phyloP scores from a whole-genome alignment of 140 eudicot genomes.

The Bidens hawaiensis region DNA sequence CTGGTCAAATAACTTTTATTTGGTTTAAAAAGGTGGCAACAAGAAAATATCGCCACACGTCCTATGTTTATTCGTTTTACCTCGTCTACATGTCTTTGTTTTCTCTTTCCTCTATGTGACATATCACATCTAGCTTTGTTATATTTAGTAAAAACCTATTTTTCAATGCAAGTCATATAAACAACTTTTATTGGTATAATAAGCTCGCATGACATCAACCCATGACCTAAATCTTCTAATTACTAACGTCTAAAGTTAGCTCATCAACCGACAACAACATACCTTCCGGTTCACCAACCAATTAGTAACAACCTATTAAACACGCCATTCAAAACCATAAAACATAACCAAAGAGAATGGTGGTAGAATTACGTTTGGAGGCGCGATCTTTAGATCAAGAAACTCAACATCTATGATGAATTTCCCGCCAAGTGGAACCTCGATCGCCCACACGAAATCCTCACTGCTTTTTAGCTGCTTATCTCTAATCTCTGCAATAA shows the following conservation, averaged over 20 bases:
- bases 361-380: constrained; percentile 48
- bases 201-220: constrained; percentile 7
- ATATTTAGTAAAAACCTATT: no score
- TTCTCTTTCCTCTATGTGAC: no score
- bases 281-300: constrained; percentile 19
- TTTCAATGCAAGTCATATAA: not conserved
- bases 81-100: no score
- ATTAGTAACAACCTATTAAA: not conserved
- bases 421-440: constrained; percentile 77
- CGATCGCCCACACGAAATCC: constrained; percentile 86
- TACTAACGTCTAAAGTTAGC: constrained; percentile 4
- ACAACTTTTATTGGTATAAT: not conserved
- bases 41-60: no score
- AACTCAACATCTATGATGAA: constrained; percentile 93
- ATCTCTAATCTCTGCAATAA: constrained; percentile 71
- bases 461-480: constrained; percentile 71
- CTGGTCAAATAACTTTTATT: no score
- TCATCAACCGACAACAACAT: constrained; percentile 20
- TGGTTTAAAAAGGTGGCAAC: no score
- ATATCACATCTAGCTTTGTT: no score
- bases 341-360: not conserved
- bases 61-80: no score
- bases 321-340: not conserved
- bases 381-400: constrained; percentile 75
- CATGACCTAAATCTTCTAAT: constrained; percentile 16